Evolutionary conservation across 1,284 basidiomycete genomes (phyloP).

Genomic region (Anthracocystis setariae): DNA sequence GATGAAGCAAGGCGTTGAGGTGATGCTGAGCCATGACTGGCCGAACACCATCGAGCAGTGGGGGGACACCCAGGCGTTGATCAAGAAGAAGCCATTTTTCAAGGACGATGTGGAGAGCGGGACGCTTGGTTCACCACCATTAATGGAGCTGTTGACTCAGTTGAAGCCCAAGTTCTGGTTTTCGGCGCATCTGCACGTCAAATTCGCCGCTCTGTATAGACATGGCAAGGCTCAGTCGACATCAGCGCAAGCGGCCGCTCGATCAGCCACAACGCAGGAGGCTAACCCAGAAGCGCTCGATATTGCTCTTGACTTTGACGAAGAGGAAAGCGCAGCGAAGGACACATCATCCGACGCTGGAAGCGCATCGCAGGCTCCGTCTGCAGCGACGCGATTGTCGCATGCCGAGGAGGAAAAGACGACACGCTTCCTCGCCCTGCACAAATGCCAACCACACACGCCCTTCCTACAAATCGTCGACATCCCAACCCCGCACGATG

Average conservation of each 20-base stretch:
- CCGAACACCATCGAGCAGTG: conserved; percentile 84
- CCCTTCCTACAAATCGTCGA: conserved; percentile 74
- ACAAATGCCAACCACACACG: conserved; percentile 85
- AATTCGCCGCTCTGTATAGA: conserved; percentile 68
- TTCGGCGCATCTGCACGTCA: conserved; percentile 90
- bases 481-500: conserved; percentile 31
- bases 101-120: conserved; percentile 75
- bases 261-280: neutral
- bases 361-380: too few species aligned
- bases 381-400: neutral
- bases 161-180: conserved; percentile 94
- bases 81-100: conserved; percentile 85
- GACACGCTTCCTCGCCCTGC: conserved; percentile 89
- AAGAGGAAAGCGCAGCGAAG: conserved; percentile 10
- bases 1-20: conserved; percentile 72
- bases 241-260: conserved; percentile 2
- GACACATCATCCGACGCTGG: neutral
- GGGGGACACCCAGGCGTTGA: conserved; percentile 77
- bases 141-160: conserved; percentile 79
- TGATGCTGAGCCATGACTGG: conserved; percentile 98
- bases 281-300: conserved; percentile 54
- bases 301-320: conserved; percentile 42
- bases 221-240: conserved; percentile 6
- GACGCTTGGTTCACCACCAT: conserved; percentile 87
- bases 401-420: neutral